phyloP scores from a whole-genome alignment of 306 rosid genomes.

The Quercus dentata region DNA sequence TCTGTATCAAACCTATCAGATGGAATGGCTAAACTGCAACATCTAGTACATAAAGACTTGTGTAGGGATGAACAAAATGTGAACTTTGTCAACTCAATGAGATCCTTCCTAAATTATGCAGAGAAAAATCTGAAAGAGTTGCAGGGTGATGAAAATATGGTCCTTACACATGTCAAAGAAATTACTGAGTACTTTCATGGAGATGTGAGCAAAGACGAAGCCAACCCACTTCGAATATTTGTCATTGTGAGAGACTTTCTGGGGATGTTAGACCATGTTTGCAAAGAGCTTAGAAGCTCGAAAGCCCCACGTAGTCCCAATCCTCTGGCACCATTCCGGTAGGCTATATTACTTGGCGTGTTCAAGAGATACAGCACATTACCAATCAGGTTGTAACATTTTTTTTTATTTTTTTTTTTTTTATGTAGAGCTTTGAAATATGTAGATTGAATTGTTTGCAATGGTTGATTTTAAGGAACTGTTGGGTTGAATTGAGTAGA shows the following conservation, averaged over 20 bases:
- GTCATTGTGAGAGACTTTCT: conserved; percentile 93
- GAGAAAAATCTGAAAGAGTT: conserved; percentile 54
- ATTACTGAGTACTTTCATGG: conserved; percentile 94
- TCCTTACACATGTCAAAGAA: conserved; percentile 63
- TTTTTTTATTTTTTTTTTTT: not conserved
- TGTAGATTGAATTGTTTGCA: not conserved
- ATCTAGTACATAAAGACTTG: conserved; percentile 41
- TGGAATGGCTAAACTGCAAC: conserved; percentile 44
- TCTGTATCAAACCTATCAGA: conserved; percentile 64
- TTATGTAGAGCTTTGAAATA: not conserved
- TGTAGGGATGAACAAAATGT: conserved; percentile 33
- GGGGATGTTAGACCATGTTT: conserved; percentile 84
- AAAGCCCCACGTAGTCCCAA: conserved; percentile 48
- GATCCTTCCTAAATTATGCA: conserved; percentile 44
- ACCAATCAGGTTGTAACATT: not conserved
- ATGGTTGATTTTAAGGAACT: not conserved
- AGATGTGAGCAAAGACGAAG: conserved; percentile 78
- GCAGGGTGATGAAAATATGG: conserved; percentile 64
- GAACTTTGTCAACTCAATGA: conserved; percentile 46
- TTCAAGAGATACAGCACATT: not conserved
- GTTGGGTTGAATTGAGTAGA: not conserved
- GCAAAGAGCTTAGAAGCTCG: conserved; percentile 78
- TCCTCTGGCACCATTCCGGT: conserved; percentile 78
- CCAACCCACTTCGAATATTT: conserved; percentile 71
- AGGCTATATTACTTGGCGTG: conserved; percentile 11